Conservation (phyloP, 208 protist genomes). For the Angomonas ambiguus region DNA sequence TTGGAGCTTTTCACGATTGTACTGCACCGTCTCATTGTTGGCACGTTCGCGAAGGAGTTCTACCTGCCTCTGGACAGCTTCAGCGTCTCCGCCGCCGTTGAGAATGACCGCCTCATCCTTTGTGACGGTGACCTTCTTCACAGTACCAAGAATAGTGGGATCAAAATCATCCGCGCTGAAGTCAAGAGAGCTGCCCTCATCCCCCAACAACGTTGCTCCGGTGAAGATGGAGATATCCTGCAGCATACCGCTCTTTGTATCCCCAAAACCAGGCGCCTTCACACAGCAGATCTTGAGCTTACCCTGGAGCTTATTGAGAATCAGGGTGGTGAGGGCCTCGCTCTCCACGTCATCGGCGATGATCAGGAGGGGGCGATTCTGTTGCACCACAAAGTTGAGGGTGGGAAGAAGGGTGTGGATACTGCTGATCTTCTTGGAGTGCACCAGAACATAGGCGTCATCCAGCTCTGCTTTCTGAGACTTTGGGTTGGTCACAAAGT, state of each 20-base stretch:
- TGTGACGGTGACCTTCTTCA: conserved; percentile 88
- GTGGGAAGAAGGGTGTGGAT: conserved; percentile 88
- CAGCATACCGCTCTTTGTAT: conserved; percentile 96
- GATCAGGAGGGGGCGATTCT: conserved; percentile 95
- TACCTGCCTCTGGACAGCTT: conserved; percentile 88
- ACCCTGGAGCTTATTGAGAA: conserved; percentile 86
- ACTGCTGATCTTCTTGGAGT: conserved; percentile 94
- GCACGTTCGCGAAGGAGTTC: conserved; percentile 91
- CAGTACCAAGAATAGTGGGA: conserved; percentile 59
- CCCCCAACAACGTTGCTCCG: conserved; percentile 90
- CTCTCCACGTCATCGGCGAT: conserved; percentile 99
- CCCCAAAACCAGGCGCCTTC: conserved; percentile 99
- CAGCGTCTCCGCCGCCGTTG: conserved; percentile 91
- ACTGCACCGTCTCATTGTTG: conserved; percentile 84
- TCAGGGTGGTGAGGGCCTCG: conserved; percentile 93
- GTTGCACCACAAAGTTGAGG: conserved; percentile 85
- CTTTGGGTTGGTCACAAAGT: conserved; percentile 99
- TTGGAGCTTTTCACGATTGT: conserved; percentile 97
- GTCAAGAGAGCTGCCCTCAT: conserved; percentile 89
- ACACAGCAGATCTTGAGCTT: conserved; percentile 89
- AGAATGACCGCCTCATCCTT: conserved; percentile 98
- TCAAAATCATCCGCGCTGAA: conserved; percentile 75
- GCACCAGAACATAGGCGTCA: conserved; percentile 94
- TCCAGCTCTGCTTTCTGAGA: conserved; percentile 94
- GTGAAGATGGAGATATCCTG: conserved; percentile 99